These are phyloP conservation scores for Pyrenochaeta sp. DNA, from an alignment of 2,329 filamentous ascomycete species.

Conservation along the genomic window DNA sequence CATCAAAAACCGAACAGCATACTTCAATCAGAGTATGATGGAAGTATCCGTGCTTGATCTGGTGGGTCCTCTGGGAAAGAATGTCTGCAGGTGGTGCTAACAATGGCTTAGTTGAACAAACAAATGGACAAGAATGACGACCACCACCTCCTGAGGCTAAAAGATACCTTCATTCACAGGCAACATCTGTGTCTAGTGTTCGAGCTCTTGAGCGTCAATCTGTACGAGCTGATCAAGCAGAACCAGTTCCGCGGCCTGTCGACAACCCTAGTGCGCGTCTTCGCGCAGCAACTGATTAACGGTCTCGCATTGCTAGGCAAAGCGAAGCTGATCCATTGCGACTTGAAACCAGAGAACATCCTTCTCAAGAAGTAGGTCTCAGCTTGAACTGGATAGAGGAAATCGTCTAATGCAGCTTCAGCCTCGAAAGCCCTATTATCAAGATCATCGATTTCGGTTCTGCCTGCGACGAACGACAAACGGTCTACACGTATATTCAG, in stretches of 20 bases:
- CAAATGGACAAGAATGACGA: conserved; percentile 99
- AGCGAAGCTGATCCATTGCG: conserved; percentile 95
- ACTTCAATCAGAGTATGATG: conserved; percentile 99
- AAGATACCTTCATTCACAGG: conserved; percentile 97
- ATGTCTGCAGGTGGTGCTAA: conserved; percentile 19
- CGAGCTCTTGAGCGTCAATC: conserved; percentile 93
- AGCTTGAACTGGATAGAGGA: background rate
- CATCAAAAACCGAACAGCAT: conserved; percentile 98
- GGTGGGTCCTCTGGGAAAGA: conserved; percentile 61
- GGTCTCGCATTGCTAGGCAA: conserved; percentile 93
- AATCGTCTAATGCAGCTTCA: conserved; percentile 42
- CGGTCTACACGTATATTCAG: conserved; percentile 99
- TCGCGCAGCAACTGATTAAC: conserved; percentile 95
- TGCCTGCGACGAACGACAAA: conserved; percentile 96
- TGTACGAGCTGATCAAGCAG: conserved; percentile 99
- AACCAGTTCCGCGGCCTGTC: conserved; percentile 98
- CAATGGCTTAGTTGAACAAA: conserved; percentile 77
- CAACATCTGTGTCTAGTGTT: conserved; percentile 98
- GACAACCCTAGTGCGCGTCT: conserved; percentile 95
- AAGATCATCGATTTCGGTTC: conserved; percentile 99
- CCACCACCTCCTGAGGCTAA: conserved; percentile 90
- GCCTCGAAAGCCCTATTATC: conserved; percentile 96
- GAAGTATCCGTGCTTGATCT: conserved; percentile 97
- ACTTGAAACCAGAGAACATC: conserved; percentile 98
- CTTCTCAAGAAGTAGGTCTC: conserved; percentile 82